Conservation (phyloP, 208 protist genomes). For the Wallacemonas sp. region DNA sequence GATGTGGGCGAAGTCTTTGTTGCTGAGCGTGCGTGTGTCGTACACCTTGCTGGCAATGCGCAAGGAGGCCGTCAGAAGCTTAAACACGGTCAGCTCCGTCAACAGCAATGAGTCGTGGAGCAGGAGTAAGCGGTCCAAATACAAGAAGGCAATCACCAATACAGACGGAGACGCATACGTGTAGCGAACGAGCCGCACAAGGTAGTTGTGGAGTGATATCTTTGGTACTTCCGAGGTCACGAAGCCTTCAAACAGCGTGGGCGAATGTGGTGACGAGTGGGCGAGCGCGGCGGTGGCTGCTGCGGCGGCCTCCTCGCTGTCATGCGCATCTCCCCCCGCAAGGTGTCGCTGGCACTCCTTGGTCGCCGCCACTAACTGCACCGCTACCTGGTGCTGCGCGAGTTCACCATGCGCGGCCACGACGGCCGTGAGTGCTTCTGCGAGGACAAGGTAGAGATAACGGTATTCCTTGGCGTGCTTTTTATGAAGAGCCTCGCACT, state of each 20-base stretch:
- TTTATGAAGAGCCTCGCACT: constrained; percentile 68
- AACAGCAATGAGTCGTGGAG: constrained; percentile 37
- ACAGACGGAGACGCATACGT: constrained; percentile 73
- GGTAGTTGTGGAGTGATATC: constrained; percentile 56
- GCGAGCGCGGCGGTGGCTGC: not conserved
- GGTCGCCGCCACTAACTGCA: not conserved
- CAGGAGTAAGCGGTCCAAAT: constrained; percentile 60
- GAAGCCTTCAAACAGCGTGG: constrained; percentile 34
- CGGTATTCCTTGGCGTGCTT: constrained; percentile 74
- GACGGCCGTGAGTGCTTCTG: constrained; percentile 42
- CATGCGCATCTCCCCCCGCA: not conserved
- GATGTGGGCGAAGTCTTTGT: constrained; percentile 72
- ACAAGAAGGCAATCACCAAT: constrained; percentile 63
- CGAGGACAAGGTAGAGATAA: constrained; percentile 52
- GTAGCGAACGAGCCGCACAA: constrained; percentile 63
- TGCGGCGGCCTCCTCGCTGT: not conserved
- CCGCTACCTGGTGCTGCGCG: not conserved
- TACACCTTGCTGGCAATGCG: constrained; percentile 72
- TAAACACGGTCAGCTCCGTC: constrained; percentile 54
- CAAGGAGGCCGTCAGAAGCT: constrained; percentile 52
- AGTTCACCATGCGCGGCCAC: constrained; percentile 38
- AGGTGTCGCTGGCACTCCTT: not conserved
- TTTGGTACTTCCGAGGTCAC: constrained; percentile 32
- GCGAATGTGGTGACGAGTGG: not conserved
- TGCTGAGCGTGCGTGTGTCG: constrained; percentile 75